Percentiles rank a stretch among this genome's conserved stretches.
phyloP scores from a whole-genome alignment of 352 stramenopile species.

The Pythium brassicae region DNA sequence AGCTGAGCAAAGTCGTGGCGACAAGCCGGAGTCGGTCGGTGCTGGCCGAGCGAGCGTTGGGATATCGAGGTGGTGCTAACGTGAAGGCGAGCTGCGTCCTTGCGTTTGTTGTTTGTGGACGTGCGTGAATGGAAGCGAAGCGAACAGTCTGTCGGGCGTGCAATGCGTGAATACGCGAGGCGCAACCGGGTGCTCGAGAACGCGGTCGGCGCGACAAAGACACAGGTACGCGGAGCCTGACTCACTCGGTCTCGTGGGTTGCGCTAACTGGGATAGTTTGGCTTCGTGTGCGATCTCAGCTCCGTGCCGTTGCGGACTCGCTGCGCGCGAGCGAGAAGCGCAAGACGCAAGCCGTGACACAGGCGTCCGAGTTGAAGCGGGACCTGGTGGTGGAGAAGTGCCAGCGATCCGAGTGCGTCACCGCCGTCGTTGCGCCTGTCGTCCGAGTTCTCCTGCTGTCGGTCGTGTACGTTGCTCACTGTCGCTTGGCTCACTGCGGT shows the following conservation, averaged over 20 bases:
- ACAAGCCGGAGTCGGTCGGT: constrained; percentile 26
- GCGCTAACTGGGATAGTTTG: too few species aligned
- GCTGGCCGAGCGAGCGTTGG: background rate
- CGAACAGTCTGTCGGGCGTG: constrained; percentile 33
- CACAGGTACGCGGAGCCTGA: constrained; percentile 21
- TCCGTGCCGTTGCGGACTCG: constrained; percentile 19
- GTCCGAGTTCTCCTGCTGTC: background rate
- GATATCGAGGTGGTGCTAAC: background rate
- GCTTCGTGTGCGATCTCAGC: background rate
- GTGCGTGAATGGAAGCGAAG: constrained; percentile 13
- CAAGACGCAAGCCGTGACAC: constrained; percentile 26
- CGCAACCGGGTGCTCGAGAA: constrained; percentile 45
- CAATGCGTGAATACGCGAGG: constrained; percentile 49
- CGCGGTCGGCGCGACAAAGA: constrained; percentile 27
- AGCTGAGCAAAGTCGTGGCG: constrained; percentile 25
- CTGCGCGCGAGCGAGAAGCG: constrained; percentile 36
- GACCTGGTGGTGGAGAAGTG: constrained; percentile 50
- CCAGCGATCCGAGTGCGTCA: constrained; percentile 49
- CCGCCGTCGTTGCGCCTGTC: background rate
- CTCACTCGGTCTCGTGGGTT: too few species aligned
- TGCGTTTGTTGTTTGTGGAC: background rate
- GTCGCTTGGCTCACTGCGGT: background rate
- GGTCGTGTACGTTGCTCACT: background rate
- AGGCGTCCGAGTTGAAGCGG: constrained; percentile 39
- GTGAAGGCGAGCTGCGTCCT: background rate